A percentile compares a stretch with the other conserved stretches of the same genome.
Conservation (phyloP, 2,329 filamentous ascomycete species). For the Bipolaris sorokiniana region DNA sequence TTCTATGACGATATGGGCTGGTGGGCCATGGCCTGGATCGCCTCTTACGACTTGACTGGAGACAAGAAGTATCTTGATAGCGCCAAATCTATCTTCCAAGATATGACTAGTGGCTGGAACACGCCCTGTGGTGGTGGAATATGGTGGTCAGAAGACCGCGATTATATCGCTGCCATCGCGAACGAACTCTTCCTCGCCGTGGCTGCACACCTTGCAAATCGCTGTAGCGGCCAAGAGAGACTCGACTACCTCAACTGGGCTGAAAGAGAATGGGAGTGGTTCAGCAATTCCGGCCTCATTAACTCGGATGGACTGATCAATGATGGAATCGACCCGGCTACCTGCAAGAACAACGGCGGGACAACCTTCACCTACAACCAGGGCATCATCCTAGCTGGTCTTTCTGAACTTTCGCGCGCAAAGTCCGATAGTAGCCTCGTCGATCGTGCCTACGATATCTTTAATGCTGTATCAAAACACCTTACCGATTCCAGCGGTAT, state of each 20-base stretch:
- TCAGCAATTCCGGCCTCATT: slow-evolving; percentile 58
- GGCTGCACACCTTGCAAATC: slow-evolving; percentile 61
- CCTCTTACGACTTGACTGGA: slow-evolving; percentile 61
- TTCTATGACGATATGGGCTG: slow-evolving; percentile 68
- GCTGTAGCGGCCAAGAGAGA: slow-evolving; percentile 49
- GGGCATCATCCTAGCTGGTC: slow-evolving; percentile 62
- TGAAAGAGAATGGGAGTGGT: slow-evolving; percentile 61
- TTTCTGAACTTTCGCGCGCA: slow-evolving; percentile 59
- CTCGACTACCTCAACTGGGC: slow-evolving; percentile 58
- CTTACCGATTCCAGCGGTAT: slow-evolving; percentile 39
- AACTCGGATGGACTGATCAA: slow-evolving; percentile 60
- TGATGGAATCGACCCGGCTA: slow-evolving; percentile 57
- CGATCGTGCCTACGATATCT: slow-evolving; percentile 35
- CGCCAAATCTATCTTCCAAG: slow-evolving; percentile 61
- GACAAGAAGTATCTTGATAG: slow-evolving; percentile 61
- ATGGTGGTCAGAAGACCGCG: slow-evolving; percentile 62
- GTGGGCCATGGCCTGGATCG: slow-evolving; percentile 67
- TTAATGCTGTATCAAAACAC: slow-evolving; percentile 32
- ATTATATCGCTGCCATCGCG: slow-evolving; percentile 62
- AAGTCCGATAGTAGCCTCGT: slow-evolving; percentile 45
- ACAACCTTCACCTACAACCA: slow-evolving; percentile 65
- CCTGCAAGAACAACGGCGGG: slow-evolving; percentile 60
- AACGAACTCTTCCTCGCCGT: slow-evolving; percentile 65
- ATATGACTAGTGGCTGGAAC: slow-evolving; percentile 60
- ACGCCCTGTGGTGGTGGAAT: slow-evolving; percentile 60